Base-by-base conservation (phyloP, 2,329 filamentous ascomycete genomes). In the Didymella arachidicola region DNA sequence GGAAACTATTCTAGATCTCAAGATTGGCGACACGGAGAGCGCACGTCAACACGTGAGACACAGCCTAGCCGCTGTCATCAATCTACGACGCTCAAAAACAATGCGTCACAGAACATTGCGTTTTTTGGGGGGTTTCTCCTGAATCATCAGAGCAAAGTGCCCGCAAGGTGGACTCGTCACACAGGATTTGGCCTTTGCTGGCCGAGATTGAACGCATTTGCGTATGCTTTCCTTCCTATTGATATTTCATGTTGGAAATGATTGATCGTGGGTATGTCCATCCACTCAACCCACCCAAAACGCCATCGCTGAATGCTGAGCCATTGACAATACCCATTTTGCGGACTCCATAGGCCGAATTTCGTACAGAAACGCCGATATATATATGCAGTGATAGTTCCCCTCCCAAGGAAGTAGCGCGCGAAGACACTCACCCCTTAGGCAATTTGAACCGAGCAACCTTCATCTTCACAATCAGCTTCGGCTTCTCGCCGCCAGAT, bases 261-360 rank as follows among this genome's bases (percentile, higher is more conserved):
- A 38, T 54, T 34, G 39, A 46, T 46, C 27, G 34, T 46, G 56
- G 56, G 50, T 59, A 59, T 54, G 47, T 54, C 45, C 30, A 39
- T 45, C 32, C 41, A 54, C 51, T 42, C 45, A 22, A 46, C 27
- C 45, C 45, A 46, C 45, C 39, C 50, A 50, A 46, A 64, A 68
- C 68, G 68, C 68, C 68, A 32, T 66, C 66, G 68, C 68, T 68
- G 62, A 65, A 69, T 68, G 65, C 62, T 64, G 25, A 26, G 7
- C 45, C 49, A 22, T 12, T 36, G 29, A 26, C 16, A 41, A 16
- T 36, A 36, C 50, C 56, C 41, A 46, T 54, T 59, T 54, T 50
- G 32, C 45, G 46, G 41, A 42, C 43, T 42, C 42, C n/a, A 36
- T 46, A 46, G n/a, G 14, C 36, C 30, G 34, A 46, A 46, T 46